Evolutionary conservation across 2,329 filamentous ascomycete species (phyloP).

Genomic region (Gliomastix tumulicola): DNA sequence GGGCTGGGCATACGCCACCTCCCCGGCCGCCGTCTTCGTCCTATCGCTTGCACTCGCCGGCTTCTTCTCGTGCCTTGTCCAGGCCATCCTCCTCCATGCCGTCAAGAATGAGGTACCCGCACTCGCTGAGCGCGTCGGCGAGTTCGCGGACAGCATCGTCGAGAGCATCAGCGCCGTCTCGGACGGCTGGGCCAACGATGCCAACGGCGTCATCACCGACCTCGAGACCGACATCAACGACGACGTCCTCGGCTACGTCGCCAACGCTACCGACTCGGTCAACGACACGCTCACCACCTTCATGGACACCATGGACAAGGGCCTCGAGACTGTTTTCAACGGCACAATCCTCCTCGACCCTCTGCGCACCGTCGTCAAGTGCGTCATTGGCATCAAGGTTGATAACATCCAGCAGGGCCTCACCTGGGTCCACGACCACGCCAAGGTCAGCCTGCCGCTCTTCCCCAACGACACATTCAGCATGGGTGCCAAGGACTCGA

Average conservation of each 20-base stretch:
- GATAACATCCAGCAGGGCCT: constrained; percentile 77
- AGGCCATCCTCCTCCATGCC: constrained; percentile 67
- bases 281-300: constrained; percentile 83
- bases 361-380: constrained; percentile 73
- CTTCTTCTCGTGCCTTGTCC: constrained; percentile 74
- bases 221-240: constrained; percentile 75
- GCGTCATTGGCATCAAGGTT: constrained; percentile 83
- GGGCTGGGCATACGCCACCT: constrained; percentile 83
- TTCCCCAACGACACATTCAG: constrained; percentile 80
- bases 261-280: constrained; percentile 72
- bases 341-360: constrained; percentile 74
- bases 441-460: constrained; percentile 72
- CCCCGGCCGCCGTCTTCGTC: constrained; percentile 76
- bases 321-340: constrained; percentile 72
- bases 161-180: constrained; percentile 66
- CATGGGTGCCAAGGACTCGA: constrained; percentile 59
- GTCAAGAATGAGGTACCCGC: constrained; percentile 72
- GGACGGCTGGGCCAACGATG: constrained; percentile 65
- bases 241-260: constrained; percentile 82
- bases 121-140: constrained; percentile 66
- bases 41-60: constrained; percentile 77
- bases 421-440: constrained; percentile 89
- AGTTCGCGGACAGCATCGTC: constrained; percentile 75
- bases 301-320: constrained; percentile 66
- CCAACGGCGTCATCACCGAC: constrained; percentile 64